Evolutionary conservation across 768 basidiomycete species (phyloP), one percentile per base, ranked within the genome.

Genomic region (Suillus subaureus): DNA sequence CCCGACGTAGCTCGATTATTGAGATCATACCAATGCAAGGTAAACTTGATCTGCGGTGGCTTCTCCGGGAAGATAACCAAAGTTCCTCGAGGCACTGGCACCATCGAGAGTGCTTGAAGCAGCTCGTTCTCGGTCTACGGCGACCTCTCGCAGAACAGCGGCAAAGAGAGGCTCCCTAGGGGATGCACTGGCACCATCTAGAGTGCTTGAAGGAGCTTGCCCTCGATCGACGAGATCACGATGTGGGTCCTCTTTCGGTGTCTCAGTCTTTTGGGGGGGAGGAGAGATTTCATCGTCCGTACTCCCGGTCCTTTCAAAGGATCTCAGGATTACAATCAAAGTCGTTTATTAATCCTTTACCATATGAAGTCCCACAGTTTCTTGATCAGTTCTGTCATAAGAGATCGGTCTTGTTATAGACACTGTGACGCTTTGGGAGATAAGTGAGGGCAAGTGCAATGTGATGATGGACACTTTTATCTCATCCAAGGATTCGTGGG

Each of bases 51-150:
- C 78, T 2, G 85, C 89, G 0, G 78, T 85, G 40, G 92, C 90
- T 69, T 82, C 86, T 62, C 94, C 82, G 0, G 92, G 88, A 55
- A 92, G 72, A 71, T 93, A 88, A 11, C 92, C 93, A 72, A 83
- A 89, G 61, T 90, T 84, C 67, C 78, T 84, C 39, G 72, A 70
- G 21, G 66, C 35, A 33, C 72, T 70, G 12, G 66, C 57, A 12
- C 47, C 31, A 66, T 63, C 65, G 11, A 42, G 40, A 8, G 57
- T 12, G n/a, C 55, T 16, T n/a, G 64, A 33, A 37, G 49, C 23
- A 3, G 58, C 47, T 2, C 63, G 54, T 21, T 33, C 91, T 79
- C 93, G 87, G 4, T 80, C 78, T 2, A 85, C 89, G 0, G 78
- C 85, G 37, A 93, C 90, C 70, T 82, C 86, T 63, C 94, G 82